These are phyloP conservation scores for Camellia lanceoleosa DNA, from an alignment of 148 eudicot species.

Conservation along the genomic window DNA sequence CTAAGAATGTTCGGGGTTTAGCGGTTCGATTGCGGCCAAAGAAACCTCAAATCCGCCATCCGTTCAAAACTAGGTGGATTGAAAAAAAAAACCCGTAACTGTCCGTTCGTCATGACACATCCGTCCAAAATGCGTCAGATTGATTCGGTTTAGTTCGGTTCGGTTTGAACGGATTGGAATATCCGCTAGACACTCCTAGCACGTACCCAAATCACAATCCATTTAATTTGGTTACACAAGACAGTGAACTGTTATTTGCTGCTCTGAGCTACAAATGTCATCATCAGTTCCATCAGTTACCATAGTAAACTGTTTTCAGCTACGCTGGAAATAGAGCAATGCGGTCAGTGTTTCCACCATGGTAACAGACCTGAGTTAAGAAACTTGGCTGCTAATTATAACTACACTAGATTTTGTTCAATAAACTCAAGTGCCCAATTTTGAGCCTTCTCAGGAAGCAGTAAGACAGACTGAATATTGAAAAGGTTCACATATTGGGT, in stretches of 20 bases:
- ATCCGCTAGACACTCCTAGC: not conserved
- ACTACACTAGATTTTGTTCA: not conserved
- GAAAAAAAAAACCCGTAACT: no score
- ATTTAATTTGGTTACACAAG: not conserved
- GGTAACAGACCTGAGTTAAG: not conserved
- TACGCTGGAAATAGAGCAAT: not conserved
- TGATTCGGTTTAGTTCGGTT: no score
- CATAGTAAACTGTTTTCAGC: not conserved
- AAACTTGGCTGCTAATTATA: not conserved
- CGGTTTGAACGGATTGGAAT: no score
- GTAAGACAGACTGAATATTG: not conserved
- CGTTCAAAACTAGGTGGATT: no score
- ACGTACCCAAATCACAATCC: not conserved
- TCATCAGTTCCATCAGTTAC: not conserved
- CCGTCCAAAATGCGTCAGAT: no score
- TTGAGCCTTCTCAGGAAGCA: not conserved
- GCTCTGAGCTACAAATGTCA: not conserved
- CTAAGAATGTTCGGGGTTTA: no score
- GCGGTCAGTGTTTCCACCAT: not conserved
- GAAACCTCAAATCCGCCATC: no score
- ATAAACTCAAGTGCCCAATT: no score
- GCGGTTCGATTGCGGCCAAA: no score
- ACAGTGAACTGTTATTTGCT: no score
- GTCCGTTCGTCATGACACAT: no score
- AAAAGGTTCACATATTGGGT: not conserved